A percentile compares a stretch with the other conserved stretches of the same genome.
These are phyloP conservation scores for Emergomyces pasteurianus DNA, from an alignment of 2,329 filamentous ascomycete genomes.

Conservation along the genomic window DNA sequence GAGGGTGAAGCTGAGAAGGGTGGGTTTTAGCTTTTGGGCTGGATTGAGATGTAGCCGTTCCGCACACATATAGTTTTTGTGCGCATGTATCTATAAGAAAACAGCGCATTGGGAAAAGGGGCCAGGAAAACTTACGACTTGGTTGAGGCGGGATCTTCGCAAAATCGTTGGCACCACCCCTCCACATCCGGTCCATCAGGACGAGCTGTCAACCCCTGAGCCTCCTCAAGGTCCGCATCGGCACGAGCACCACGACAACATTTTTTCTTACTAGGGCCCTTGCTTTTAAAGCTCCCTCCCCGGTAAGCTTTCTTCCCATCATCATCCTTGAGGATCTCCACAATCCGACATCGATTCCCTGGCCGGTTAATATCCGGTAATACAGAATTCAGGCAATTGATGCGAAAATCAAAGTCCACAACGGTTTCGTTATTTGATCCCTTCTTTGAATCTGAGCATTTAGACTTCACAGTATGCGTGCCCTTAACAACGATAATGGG, in stretches of 20 bases:
- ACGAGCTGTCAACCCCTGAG: conserved; percentile 13
- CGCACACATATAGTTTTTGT: neutral
- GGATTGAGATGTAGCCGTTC: neutral
- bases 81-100: neutral
- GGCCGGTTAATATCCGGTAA: conserved; percentile 6
- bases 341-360: conserved; percentile 1
- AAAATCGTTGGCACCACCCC: conserved; percentile 27
- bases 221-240: conserved; percentile 8
- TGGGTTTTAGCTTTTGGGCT: conserved; percentile 10
- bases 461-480: conserved; percentile 36
- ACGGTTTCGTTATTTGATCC: conserved; percentile 11
- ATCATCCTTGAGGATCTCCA: conserved; percentile 13
- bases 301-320: conserved; percentile 17
- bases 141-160: conserved; percentile 21
- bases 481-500: conserved; percentile 43
- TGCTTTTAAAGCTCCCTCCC: conserved; percentile 15
- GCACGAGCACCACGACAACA: neutral
- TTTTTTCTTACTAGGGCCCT: conserved; percentile 2
- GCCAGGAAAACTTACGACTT: conserved; percentile 22
- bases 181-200: conserved; percentile 5
- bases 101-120: neutral
- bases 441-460: conserved; percentile 9
- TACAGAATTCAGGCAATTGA: conserved; percentile 15
- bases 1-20: conserved; percentile 18
- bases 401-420: conserved; percentile 20